phyloP scores from a whole-genome alignment of 305 asterid genomes.

The Rubia tinctorum region DNA sequence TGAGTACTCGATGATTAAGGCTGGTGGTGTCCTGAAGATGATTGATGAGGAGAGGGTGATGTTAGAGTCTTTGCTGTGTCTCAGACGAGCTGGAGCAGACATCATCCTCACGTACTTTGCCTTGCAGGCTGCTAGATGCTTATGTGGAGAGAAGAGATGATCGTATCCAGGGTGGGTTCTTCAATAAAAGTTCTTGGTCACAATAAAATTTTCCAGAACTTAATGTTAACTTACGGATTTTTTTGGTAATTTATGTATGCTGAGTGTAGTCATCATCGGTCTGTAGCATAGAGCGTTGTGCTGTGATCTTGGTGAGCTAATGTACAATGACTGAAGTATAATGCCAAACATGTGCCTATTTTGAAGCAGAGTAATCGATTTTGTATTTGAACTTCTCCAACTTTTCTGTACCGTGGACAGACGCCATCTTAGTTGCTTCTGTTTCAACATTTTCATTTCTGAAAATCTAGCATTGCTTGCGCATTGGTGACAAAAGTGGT shows the following conservation, averaged over 20 bases:
- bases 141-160: constrained; percentile 79
- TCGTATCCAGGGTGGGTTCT: background rate
- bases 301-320: background rate
- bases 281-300: background rate
- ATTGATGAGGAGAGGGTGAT: constrained; percentile 93
- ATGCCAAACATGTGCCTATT: background rate
- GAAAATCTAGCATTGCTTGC: no score
- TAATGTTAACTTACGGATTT: background rate
- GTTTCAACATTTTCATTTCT: no score
- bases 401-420: background rate
- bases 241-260: background rate
- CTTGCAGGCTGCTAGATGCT: constrained; percentile 72
- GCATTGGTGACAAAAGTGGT: no score
- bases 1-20: constrained; percentile 96
- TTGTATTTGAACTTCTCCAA: background rate
- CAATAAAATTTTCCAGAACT: background rate
- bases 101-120: constrained; percentile 88
- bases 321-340: background rate
- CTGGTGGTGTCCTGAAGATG: constrained; percentile 87
- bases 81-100: constrained; percentile 93
- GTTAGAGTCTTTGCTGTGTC: constrained; percentile 91
- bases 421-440: no score
- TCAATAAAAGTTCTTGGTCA: background rate
- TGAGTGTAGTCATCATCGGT: background rate
- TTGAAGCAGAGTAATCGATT: background rate